Evolutionary conservation across 2,329 filamentous ascomycete species (phyloP), one percentile per base, ranked within the genome.

Genomic region (Fusarium pseudoanthophilum): DNA sequence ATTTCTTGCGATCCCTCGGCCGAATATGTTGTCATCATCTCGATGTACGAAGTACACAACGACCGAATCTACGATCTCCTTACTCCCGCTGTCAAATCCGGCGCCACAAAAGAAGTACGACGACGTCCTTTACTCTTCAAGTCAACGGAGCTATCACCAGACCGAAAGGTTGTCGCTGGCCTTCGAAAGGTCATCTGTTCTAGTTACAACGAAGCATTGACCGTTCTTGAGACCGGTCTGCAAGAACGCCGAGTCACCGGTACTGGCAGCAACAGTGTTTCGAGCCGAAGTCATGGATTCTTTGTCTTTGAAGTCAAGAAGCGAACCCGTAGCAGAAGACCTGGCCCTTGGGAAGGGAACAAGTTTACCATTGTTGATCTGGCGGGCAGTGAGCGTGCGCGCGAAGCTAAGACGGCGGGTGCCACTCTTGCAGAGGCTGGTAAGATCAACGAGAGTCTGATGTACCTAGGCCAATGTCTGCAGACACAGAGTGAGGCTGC

Each of bases 1-100:
- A 86, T 97, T 1, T 87, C 90, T 1, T 83, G 81, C 73, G 82
- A 83, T 46, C 85, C 90, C 53, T 88, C 88, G 26, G 90, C 92
- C 61, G 94, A 97, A 75, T 98, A 98, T 77, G 92, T 93, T 9
- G 91, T 99, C 60, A 85, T 99, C 16, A 88, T 99, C 28, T 97
- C 95, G 60, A 99, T 99, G 95, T 98, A 98, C 82, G 96, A 99
- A 82, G 95, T 99, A 3, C 98, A 99, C 85, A 99, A 99, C 79
- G 95, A 99, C 83, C 92, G 95, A 40, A 98, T 99, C 74, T 98
- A 97, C 80, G 96, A 99, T 78, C 90, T 99, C 1, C 86, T 99
- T 2, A 93, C 92, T 0, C 89, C 90, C 1, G 87, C 89, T 6
- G 83, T 86, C 28, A 88, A 88, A 70, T 87, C 87, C 0, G 88